Base-by-base conservation (phyloP, 1,284 basidiomycete species). In the Somion occarium region DNA sequence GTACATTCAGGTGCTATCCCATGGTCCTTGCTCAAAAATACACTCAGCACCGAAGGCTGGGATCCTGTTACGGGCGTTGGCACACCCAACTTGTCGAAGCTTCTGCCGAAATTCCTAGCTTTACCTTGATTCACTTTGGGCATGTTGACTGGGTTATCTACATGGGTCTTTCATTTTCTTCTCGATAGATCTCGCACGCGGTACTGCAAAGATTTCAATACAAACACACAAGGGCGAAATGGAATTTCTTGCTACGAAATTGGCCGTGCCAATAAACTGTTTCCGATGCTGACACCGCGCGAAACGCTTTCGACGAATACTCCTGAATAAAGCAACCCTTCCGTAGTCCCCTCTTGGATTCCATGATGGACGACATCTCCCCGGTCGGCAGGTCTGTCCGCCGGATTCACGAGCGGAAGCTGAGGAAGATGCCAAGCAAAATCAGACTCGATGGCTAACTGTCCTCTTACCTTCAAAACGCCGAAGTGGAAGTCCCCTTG, bases 401-500 rank as follows among this genome's bases (percentile, higher is more conserved):
- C 61, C 1, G 74, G 70, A 53, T 80, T 68, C 0, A 76, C 77
- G 2, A 83, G 59, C 2, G 80, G 80, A 18, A 83, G 71, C 80
- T 83, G 37, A 20, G 11, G 5, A 12, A 52, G 2, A 50, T 7
- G 20, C 30, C 20, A 19, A 5, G 20, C 25, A 38, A 27, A 19
- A 23, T 34, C 11, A 47, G 24, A 34, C 18, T 41, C 43, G 27
- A 44, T 24, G 5, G 25, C 22, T 27, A 44, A 26, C 9, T 12
- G 22, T 18, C 12, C 37, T 50, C 67, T 46, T 27, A 79, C 78
- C 72, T 83, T 82, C 42, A 83, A 63, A 1, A 83, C 59, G 3
- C 74, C 78, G 56, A 82, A 73, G 59, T 83, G 80, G 67, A 79
- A 80, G 48, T 83, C 79, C 5, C 80, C 82, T 56, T 74, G 69